Evolutionary conservation across 176 grass and related monocot species (phyloP), one percentile per base, ranked within the genome.

Genomic region (Hyparrhenia diplandra): DNA sequence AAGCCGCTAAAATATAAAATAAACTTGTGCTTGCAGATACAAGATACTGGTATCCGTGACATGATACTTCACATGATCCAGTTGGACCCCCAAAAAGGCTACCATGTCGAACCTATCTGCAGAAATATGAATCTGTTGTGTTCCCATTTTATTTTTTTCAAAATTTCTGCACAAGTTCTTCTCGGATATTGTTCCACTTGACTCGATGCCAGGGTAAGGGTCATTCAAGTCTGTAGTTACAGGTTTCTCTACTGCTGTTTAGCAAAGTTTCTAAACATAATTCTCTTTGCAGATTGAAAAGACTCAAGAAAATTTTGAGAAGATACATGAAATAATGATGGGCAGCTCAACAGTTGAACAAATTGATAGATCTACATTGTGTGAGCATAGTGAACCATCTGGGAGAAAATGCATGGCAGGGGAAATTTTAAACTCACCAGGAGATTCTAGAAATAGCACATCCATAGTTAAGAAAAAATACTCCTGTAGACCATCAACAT

Each of bases 11-110:
- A 79, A 36, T 66, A 65, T 63, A 49, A 52, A 79, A 42, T 66
- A 69, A 75, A 69, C 30, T 71, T 90, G 46, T 84, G 58, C 79
- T 79, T 89, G 84, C 86, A 98, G 95, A 95, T 98, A 87, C 95
- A 98, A 91, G 95, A 95, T 86, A 43, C 72, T 80, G 90, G 90
- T 83, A 95, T 98, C 75, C 92, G 81, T 69, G 91, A 93, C 46
- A 95, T 98, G 95, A 90, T 98, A 91, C 92, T 95, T 89, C 92
- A 98, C 82, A 98, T 98, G 95, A 98, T 95, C 73, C 95, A 98
- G 82, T 89, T 98, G 67, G 92, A 98, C 71, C 92, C n/a, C 95
- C n/a, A n/a, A 89, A 64, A 83, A 95, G 95, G 88, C 74, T 95
- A 47, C 82, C 95, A 39, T 98, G 90, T 83, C 85, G 85, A 86